Evolutionary conservation across 2,329 filamentous ascomycete genomes (phyloP).

Genomic region (Pseudogymnoascus sp.): DNA sequence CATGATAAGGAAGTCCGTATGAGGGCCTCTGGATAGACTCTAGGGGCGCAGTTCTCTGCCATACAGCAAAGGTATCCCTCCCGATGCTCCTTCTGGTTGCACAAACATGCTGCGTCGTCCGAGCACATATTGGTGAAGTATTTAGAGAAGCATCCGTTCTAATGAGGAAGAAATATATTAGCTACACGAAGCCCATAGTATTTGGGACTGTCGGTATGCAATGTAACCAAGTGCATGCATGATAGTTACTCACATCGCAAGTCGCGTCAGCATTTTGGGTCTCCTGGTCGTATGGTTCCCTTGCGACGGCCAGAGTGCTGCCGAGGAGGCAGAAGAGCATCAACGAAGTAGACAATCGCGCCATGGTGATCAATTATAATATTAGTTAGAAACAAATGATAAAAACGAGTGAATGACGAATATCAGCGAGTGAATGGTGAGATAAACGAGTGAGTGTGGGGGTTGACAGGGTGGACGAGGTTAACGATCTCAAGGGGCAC

Average conservation of each 20-base stretch:
- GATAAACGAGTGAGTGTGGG: neutral
- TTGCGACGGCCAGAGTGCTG: neutral
- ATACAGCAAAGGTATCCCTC: neutral
- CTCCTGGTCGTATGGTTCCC: neutral
- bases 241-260: neutral
- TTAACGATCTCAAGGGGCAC: neutral
- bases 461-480: neutral
- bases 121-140: neutral
- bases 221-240: neutral
- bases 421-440: too few relatives aligned
- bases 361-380: neutral
- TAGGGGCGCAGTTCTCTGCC: neutral
- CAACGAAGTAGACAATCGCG: neutral
- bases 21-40: neutral
- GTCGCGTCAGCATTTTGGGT: neutral
- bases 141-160: neutral
- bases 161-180: neutral
- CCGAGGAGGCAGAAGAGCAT: neutral
- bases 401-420: neutral
- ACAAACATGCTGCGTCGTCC: neutral
- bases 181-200: neutral
- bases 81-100: neutral
- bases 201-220: neutral
- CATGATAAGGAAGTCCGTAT: neutral
- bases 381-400: neutral